Evolutionary conservation across 73 alveolate species (phyloP), one percentile per base, ranked within the genome.

Genomic region (Effrenium voratum): DNA sequence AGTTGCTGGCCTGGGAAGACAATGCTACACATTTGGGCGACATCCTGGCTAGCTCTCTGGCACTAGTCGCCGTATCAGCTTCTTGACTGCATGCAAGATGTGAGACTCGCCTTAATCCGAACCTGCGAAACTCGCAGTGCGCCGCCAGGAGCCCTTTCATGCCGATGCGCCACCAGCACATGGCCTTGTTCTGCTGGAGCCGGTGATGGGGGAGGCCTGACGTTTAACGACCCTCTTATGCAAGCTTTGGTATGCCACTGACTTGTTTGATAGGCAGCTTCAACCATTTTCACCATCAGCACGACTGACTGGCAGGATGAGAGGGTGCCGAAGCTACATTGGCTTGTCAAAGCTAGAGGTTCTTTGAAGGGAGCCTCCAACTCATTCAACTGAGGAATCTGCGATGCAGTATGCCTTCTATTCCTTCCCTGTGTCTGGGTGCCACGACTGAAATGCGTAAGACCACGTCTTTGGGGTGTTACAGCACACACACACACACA

Each of bases 351-450:
- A 68, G 16, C 46, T 30, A 26, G 22, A 3, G 28, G 16, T 26
- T 26, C 26, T 32, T 26, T 13, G 80, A n/a, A 41, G 5, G 0
- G 80, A 41, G 36, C 68, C 68, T 13, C 10, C 68, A 55, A 22
- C 68, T 22, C 22, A 55, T 13, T 10, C 68, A 13, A 72, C 36
- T n/a, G 49, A 72, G 82, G 82, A 72, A 44, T 28, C 45, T 16
- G 82, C n/a, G 82, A 44, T 72, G 49, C 49, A 72, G 82, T 72
- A 38, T 32, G 82, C 82, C 46, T 72, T 72, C 82, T 72, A 72
- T 47, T 47, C 49, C 82, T 72, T 72, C 38, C 82, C 82, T 22
- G 46, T 72, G 43, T 16, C 6, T 44, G 47, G 82, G 82, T n/a
- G n/a, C n/a, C n/a, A n/a, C n/a, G n/a, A n/a, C n/a, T n/a, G n/a